These are phyloP conservation scores for Canariomyces notabilis DNA, from an alignment of 2,329 filamentous ascomycete genomes.

Conservation along the genomic window DNA sequence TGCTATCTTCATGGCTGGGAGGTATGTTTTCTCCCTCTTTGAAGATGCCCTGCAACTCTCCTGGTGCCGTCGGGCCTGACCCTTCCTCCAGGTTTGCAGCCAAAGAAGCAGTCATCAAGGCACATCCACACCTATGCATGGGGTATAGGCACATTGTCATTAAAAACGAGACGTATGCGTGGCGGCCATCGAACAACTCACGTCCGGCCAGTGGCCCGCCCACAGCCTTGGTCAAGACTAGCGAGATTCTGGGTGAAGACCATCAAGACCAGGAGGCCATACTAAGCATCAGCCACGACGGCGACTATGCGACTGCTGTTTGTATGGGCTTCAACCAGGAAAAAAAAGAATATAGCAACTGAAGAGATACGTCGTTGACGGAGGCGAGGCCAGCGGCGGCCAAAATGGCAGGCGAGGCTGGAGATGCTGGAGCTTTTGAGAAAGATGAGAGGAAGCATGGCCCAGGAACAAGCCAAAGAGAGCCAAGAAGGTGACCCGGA, in stretches of 20 bases:
- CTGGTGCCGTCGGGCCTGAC: background rate
- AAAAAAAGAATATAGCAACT: no score
- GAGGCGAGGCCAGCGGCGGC: no score
- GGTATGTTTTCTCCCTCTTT: slow-evolving; percentile 30
- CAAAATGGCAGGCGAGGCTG: no score
- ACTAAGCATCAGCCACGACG: slow-evolving; percentile 84
- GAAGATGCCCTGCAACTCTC: background rate
- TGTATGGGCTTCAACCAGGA: slow-evolving; percentile 47
- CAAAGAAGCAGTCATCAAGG: slow-evolving; percentile 72
- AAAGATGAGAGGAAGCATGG: no score
- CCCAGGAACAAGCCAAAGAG: no score
- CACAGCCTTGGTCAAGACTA: slow-evolving; percentile 38
- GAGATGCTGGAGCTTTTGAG: no score
- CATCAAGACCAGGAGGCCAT: slow-evolving; percentile 52
- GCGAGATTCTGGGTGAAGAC: slow-evolving; percentile 15
- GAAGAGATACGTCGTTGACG: no score
- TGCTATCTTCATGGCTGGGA: slow-evolving; percentile 37
- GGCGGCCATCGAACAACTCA: slow-evolving; percentile 29
- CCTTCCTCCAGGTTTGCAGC: slow-evolving; percentile 54
- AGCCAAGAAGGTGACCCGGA: no score
- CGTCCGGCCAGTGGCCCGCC: slow-evolving; percentile 29
- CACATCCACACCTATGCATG: slow-evolving; percentile 54
- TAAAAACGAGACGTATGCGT: slow-evolving; percentile 5
- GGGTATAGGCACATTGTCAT: slow-evolving; percentile 59
- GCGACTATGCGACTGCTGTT: slow-evolving; percentile 70